phyloP scores from a whole-genome alignment of 1,139 yeast genomes.

The Blastobotrys buckinghamii region DNA sequence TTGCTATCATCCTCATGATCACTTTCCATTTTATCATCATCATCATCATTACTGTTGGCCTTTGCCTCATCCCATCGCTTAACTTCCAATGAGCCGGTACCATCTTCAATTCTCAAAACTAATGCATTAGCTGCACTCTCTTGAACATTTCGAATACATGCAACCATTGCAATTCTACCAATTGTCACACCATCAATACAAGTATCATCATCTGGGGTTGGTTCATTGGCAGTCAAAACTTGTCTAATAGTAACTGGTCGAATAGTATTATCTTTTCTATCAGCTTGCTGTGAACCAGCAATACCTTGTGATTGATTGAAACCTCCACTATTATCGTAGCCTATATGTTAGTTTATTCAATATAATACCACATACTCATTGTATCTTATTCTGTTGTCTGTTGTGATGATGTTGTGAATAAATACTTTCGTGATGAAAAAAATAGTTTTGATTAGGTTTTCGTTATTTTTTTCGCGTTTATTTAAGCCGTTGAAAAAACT shows the following conservation, averaged over 20 bases:
- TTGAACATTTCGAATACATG: constrained; percentile 55
- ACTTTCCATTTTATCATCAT: constrained; percentile 18
- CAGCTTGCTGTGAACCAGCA: constrained; percentile 1
- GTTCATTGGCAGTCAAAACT: constrained; percentile 55
- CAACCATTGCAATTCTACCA: constrained; percentile 58
- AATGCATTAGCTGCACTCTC: constrained; percentile 47
- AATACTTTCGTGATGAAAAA: too few species aligned
- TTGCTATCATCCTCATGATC: constrained; percentile 26
- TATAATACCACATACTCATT: not conserved
- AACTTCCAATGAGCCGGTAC: constrained; percentile 71
- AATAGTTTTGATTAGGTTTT: not conserved
- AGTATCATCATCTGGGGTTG: constrained; percentile 73
- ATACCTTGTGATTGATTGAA: constrained; percentile 1
- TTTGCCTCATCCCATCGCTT: constrained; percentile 42
- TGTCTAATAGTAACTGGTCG: constrained; percentile 86
- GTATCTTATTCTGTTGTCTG: not conserved
- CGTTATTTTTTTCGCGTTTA: not conserved
- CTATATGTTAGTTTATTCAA: not conserved
- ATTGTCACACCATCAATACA: constrained; percentile 57
- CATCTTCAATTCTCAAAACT: constrained; percentile 67
- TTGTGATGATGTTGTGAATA: not conserved
- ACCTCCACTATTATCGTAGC: constrained; percentile 11
- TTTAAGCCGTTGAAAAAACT: not conserved
- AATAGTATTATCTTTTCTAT: constrained; percentile 31
- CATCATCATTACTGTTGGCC: constrained; percentile 26